Percentiles rank a stretch among this genome's conserved stretches.
phyloP scores from a whole-genome alignment of 164 flowering plant genomes.

The Chimonanthus praecox region DNA sequence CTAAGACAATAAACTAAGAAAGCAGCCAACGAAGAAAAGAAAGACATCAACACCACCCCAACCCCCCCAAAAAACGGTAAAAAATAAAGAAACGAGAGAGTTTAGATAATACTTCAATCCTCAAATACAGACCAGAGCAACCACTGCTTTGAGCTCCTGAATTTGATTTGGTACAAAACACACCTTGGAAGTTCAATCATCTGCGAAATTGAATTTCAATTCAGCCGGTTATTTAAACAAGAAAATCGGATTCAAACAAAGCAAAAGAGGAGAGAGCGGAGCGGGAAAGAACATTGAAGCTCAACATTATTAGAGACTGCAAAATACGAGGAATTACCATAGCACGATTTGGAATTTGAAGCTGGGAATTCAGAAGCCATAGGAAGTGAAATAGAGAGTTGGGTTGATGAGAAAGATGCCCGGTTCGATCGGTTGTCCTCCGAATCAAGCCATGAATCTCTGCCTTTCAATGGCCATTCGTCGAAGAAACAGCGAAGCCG shows the following conservation, averaged over 20 bases:
- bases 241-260: background rate
- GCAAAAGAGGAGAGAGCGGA: too few relatives aligned
- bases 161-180: background rate
- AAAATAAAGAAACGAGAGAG: background rate
- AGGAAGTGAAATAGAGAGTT: conserved; percentile 32
- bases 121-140: background rate
- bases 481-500: conserved; percentile 35
- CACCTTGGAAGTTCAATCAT: background rate
- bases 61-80: background rate
- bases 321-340: background rate
- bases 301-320: background rate
- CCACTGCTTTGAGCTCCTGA: background rate
- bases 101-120: background rate
- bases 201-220: background rate
- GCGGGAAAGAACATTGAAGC: background rate
- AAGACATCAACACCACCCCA: background rate
- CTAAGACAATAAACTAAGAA: background rate
- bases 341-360: conserved; percentile 15
- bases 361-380: conserved; percentile 18
- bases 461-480: conserved; percentile 32
- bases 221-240: too few relatives aligned
- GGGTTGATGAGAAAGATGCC: conserved; percentile 19
- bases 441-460: conserved; percentile 27
- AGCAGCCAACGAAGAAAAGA: background rate
- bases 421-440: conserved; percentile 14